phyloP scores from a whole-genome alignment of 495 filamentous ascomycete species.

The Saxophila tyrrhenica region DNA sequence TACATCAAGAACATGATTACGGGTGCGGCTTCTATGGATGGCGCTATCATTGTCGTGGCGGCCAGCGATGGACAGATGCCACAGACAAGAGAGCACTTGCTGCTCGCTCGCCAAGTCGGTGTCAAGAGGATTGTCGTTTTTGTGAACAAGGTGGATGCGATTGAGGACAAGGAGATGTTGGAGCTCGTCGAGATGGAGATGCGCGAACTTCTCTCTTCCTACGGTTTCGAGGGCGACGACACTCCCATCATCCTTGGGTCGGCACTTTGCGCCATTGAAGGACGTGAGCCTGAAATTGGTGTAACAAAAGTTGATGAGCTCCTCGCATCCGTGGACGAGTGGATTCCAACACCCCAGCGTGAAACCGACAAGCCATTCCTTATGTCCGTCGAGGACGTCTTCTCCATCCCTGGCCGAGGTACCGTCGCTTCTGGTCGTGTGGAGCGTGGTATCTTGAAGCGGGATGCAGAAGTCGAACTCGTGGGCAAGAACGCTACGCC shows the following conservation, averaged over 20 bases:
- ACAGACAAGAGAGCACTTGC: constrained; percentile 95
- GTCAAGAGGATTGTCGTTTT: constrained; percentile 97
- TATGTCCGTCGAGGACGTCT: constrained; percentile 97
- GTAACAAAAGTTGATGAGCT: constrained; percentile 75
- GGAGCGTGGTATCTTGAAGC: constrained; percentile 87
- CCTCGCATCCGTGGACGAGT: constrained; percentile 78
- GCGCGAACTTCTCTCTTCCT: constrained; percentile 83
- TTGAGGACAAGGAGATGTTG: constrained; percentile 98
- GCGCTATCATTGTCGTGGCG: constrained; percentile 95
- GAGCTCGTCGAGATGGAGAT: constrained; percentile 99
- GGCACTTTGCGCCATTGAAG: constrained; percentile 89
- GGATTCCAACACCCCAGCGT: constrained; percentile 91
- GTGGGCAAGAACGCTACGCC: constrained; percentile 64
- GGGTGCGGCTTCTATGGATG: constrained; percentile 93
- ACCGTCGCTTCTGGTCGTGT: constrained; percentile 95
- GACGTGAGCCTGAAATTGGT: constrained; percentile 77
- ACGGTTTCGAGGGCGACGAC: constrained; percentile 96
- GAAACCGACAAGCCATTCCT: constrained; percentile 94
- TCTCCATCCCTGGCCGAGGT: constrained; percentile 94
- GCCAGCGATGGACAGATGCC: constrained; percentile 99
- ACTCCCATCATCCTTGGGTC: constrained; percentile 95
- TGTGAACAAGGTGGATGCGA: constrained; percentile 96
- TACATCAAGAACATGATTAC: constrained; percentile 99
- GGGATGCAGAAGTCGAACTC: constrained; percentile 85
- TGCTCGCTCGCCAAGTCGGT: constrained; percentile 95